Base-by-base conservation (phyloP, 768 basidiomycete genomes). In the Cubamyces sp. region DNA sequence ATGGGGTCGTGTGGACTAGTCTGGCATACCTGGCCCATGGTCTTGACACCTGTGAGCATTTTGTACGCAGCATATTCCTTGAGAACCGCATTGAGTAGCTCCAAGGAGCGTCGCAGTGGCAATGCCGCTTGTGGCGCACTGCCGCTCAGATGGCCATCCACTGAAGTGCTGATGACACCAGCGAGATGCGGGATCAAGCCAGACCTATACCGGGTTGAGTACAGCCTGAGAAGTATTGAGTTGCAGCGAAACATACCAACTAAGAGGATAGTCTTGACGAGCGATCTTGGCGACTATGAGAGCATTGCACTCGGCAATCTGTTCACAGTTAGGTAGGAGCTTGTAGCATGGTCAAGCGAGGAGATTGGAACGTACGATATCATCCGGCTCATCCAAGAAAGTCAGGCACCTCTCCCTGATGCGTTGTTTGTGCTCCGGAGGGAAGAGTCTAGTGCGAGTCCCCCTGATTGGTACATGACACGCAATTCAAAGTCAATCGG, bases 231-330 rank as follows among this genome's bases (percentile, higher is more conserved):
- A 11, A 15, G n/a, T 18, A 45, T 40, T 8, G 7, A 14, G 23
- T 37, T 30, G n/a, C 14, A 4, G 16, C 12, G 43, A 39, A 21
- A 54, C 78, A 61, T 70, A 90, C 94, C 94, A 96, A 41, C 80
- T 80, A 34, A 69, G 74, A 9, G 92, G 91, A 71, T 84, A 94
- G 68, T 96, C 94, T 21, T 81, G 72, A 34, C 94, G 84, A 7
- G 92, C 88, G 54, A 95, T 84, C 71, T 88, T 95, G 14, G 86
- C 80, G 9, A 92, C 80, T 25, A 91, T 85, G 30, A 90, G 69
- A 64, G 90, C 82, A 63, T 94, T 92, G 69, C 86, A 91, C 58
- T 88, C 82, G 18, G 90, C 85, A 61, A 96, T 88, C 94, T 94
- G 71, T 58, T 3, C 47, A 42, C 58, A n/a, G 48, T 54, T 48